These are phyloP conservation scores for Mimosa bimucronata DNA, from an alignment of 306 rosid species.

Conservation along the genomic window DNA sequence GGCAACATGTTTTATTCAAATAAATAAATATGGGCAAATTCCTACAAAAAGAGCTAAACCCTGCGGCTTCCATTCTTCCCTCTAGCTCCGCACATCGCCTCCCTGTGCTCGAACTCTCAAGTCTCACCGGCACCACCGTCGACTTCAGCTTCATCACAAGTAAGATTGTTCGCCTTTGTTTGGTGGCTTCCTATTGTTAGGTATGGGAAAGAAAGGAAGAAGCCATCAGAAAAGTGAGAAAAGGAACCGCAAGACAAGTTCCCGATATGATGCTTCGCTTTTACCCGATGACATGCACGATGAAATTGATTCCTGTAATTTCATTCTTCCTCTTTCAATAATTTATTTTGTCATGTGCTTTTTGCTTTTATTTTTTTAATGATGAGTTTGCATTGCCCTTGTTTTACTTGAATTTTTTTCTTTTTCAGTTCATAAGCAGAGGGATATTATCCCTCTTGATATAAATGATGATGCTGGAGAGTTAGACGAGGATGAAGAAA, in stretches of 20 bases:
- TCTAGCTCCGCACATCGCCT: not conserved
- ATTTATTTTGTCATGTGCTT: not conserved
- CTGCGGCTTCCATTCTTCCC: too few species aligned
- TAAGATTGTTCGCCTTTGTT: not conserved
- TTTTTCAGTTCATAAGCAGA: conserved; percentile 79
- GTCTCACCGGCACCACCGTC: not conserved
- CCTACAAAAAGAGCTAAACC: too few species aligned
- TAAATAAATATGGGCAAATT: too few species aligned
- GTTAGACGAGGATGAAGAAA: conserved; percentile 74
- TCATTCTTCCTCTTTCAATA: not conserved
- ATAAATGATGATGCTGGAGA: conserved; percentile 52
- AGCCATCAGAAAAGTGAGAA: conserved; percentile 45
- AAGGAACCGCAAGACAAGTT: conserved; percentile 41
- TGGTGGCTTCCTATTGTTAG: not conserved
- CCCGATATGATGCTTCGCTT: conserved; percentile 26
- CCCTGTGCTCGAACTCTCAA: not conserved
- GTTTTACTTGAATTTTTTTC: not conserved
- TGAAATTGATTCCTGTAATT: conserved; percentile 84
- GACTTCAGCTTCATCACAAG: not conserved
- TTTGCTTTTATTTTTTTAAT: not conserved
- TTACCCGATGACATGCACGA: conserved; percentile 71
- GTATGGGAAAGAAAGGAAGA: conserved; percentile 70
- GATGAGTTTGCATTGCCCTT: conserved; percentile 3
- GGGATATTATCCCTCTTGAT: conserved; percentile 73
- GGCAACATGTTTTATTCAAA: too few species aligned